Percentiles rank a stretch among this genome's conserved stretches.
These are phyloP conservation scores for Pyrrhoderma lamaoense DNA, from an alignment of 1,284 basidiomycete species.

Conservation along the genomic window DNA sequence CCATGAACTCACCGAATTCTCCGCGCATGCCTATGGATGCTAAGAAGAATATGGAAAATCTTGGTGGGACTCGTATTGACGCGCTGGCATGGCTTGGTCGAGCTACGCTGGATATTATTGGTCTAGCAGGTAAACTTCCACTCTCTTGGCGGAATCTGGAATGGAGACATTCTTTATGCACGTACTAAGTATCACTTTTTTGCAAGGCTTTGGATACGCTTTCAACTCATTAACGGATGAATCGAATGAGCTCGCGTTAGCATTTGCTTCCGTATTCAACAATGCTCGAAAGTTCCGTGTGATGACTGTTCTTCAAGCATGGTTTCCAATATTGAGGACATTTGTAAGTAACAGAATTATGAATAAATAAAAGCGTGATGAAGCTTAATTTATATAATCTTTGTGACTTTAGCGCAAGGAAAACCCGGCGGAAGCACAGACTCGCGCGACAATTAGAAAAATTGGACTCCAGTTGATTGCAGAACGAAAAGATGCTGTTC, in stretches of 20 bases:
- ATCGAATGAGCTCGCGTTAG: conserved; percentile 46
- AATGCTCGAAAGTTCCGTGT: conserved; percentile 44
- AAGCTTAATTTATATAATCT: conserved; percentile 17
- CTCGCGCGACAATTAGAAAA: conserved; percentile 41
- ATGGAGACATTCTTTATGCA: not conserved
- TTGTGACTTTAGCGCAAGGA: conserved; percentile 30
- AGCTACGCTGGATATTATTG: conserved; percentile 67
- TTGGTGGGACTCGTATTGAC: conserved; percentile 36
- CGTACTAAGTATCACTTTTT: not conserved
- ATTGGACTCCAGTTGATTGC: conserved; percentile 53
- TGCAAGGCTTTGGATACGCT: conserved; percentile 51
- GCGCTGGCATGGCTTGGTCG: conserved; percentile 53
- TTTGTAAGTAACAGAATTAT: conserved; percentile 39
- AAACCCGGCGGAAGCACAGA: conserved; percentile 35
- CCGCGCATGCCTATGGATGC: no score
- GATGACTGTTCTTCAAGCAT: conserved; percentile 49
- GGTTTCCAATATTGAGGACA: conserved; percentile 48
- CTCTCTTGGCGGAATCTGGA: no score
- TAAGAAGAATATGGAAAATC: no score
- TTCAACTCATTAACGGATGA: conserved; percentile 45
- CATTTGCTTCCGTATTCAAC: conserved; percentile 48
- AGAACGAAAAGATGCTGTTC: conserved; percentile 32
- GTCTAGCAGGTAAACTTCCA: conserved; percentile 43
- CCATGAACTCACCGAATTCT: not conserved
- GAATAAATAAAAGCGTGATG: conserved; percentile 1